Percentiles rank a stretch among this genome's conserved stretches.
Evolutionary conservation across 768 basidiomycete species (phyloP).

Genomic region (Dentipellis sp.): DNA sequence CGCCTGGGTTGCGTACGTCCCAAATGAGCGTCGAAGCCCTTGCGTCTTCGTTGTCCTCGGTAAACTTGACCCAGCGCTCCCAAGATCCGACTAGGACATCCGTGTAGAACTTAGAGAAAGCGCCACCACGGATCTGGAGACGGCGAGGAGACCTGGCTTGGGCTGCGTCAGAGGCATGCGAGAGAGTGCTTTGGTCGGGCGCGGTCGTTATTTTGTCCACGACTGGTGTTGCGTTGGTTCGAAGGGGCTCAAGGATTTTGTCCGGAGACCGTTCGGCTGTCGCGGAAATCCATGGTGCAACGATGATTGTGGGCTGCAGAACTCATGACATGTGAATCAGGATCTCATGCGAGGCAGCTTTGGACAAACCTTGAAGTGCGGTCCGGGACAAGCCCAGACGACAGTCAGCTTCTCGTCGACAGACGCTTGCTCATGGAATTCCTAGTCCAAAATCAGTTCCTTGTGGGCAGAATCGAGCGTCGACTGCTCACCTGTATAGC

Average conservation of each 20-base stretch:
- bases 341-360: neutral
- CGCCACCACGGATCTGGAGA: conserved; percentile 13
- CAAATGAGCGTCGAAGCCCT: neutral
- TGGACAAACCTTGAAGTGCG: neutral
- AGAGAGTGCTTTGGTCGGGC: neutral
- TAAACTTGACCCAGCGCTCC: neutral
- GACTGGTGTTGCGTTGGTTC: conserved; percentile 6
- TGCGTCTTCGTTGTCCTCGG: neutral
- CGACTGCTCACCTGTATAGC: conserved; percentile 4
- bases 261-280: neutral
- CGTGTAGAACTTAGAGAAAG: conserved; percentile 9
- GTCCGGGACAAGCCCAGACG: neutral
- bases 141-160: conserved; percentile 8
- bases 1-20: neutral
- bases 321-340: neutral
- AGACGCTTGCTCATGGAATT: neutral
- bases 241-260: conserved; percentile 12
- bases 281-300: neutral
- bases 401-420: neutral
- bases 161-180: conserved; percentile 13
- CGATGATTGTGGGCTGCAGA: neutral
- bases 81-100: conserved; percentile 3
- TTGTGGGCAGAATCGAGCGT: neutral
- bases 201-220: conserved; percentile 7
- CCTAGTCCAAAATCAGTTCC: neutral